Base-by-base conservation (phyloP, 225 moss, liverwort and hornwort species). In the Polytrichum commune region DNA sequence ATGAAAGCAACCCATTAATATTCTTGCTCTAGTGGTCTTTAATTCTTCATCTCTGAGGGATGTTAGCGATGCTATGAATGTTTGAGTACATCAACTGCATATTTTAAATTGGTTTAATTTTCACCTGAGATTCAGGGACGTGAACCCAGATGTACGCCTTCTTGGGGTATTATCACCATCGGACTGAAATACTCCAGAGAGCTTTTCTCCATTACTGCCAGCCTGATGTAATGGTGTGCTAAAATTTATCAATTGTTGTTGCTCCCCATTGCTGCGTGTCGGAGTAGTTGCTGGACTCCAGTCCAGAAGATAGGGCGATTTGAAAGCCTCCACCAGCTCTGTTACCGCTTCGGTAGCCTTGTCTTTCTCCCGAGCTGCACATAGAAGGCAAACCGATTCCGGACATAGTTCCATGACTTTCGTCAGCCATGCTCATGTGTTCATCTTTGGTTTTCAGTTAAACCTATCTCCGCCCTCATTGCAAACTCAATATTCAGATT, bases 281-380 rank as follows among this genome's bases (percentile, higher is more conserved):
- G 46, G 46, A 46, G 46, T 46, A 3, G 46, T 16, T 46, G 46
- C 46, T 13, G 46, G 46, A 16, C 46, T 46, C 46, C 46, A 46
- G 16, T 46, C 46, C 13, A 46, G 0, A 16, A 46, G 46, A 46
- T 46, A 16, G 4, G 46, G 46, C 0, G 46, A 46, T 81, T 78
- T 87, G 61, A 95, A 83, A 0, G 86, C 93, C 8, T 87, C 91
- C 56, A 90, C 84, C 5, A 95, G 74, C 73, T 93, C 93, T 35
- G 85, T 83, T 55, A 93, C 91, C 19, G 88, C 85, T 19, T 89
- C 93, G 7, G 91, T 76, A 18, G 90, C 91, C 76, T 85, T 83
- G 69, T 91, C 92, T 68, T 81, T 60, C 77, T 92, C 92, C 69
- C 94, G 89, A 60, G 96, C 96, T 95, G 88, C 74, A 72, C 5